Evolutionary conservation across 2,329 filamentous ascomycete genomes (phyloP), one percentile per base, ranked within the genome.

Genomic region (Aureobasidium leucospermi): DNA sequence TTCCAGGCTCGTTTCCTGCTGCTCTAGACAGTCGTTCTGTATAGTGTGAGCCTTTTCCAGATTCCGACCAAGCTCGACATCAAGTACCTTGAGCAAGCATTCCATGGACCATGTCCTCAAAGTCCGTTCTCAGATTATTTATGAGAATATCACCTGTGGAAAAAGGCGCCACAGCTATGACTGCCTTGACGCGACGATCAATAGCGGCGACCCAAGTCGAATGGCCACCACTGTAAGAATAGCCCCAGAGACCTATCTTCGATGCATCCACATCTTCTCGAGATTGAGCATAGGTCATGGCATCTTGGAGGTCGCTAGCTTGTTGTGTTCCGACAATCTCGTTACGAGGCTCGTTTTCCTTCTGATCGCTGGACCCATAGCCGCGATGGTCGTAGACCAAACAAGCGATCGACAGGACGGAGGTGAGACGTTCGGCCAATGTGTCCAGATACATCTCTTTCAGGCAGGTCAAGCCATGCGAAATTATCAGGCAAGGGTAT

Each of bases 141-240:
- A 19, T 73, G 65, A 1, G 68, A 63, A 61, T 67, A 63, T 66
- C 74, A 15, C 71, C 74, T 63, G 68, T 65, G n/a, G 72, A 69
- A n/a, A 63, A 67, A 23, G 51, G 29, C 9, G 68, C 69, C 60
- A 76, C 74, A 48, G 63, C 67, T 13, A 77, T 61, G 1, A 76
- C 73, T 15, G 67, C 72, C 61, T 76, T 76, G 46, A 77, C 71
- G 16, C 74, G 65, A 32, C 66, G 67, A 60, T 78, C 75, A 2
- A 69, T 65, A 15, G 75, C 74, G 23, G 67, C 74, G 46, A 75
- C 69, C 56, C 65, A 67, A 1, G 77, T 62, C 6, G 73, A 72
- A 66, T 76, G 70, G n/a, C 74, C 74, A 29, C 73, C 74, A 60
- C 67, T 69, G 62, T 73, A 72, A 10, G 68, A 69, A 51, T 62